These are phyloP conservation scores for Candida loeiensis DNA, from an alignment of 805 yeast genomes.

Conservation along the genomic window DNA sequence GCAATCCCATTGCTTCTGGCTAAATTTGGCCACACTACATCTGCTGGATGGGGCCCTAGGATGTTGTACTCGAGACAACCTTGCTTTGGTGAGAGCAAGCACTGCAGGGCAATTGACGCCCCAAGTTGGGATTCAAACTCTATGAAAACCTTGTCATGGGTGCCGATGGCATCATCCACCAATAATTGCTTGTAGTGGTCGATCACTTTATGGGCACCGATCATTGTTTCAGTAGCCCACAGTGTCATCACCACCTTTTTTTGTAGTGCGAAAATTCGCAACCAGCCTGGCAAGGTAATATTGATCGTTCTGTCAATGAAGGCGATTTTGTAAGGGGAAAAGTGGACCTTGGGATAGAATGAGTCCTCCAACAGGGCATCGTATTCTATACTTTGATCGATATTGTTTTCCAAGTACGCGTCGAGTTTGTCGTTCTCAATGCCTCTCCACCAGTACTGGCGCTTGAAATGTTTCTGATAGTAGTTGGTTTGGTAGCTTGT, in stretches of 20 bases:
- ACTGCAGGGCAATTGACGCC: slow-evolving; percentile 63
- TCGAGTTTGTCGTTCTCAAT: slow-evolving; percentile 3
- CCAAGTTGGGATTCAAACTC: slow-evolving; percentile 55
- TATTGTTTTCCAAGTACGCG: slow-evolving; percentile 1
- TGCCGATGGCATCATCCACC: slow-evolving; percentile 5
- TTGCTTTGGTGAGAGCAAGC: slow-evolving; percentile 43
- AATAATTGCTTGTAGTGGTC: slow-evolving; percentile 15
- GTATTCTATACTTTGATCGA: neutral
- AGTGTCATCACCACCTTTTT: slow-evolving; percentile 17
- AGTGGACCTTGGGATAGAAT: slow-evolving; percentile 35
- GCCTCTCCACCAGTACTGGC: neutral
- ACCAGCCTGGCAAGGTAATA: slow-evolving; percentile 27
- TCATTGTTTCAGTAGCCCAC: slow-evolving; percentile 28
- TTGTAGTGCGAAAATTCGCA: slow-evolving; percentile 23
- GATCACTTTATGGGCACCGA: slow-evolving; percentile 13
- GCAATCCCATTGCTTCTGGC: slow-evolving; percentile 34
- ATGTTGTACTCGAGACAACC: slow-evolving; percentile 43
- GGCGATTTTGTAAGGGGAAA: slow-evolving; percentile 19
- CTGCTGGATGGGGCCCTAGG: slow-evolving; percentile 59
- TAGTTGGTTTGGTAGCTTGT: slow-evolving; percentile 17
- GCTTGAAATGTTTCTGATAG: slow-evolving; percentile 31
- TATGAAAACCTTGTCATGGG: slow-evolving; percentile 51
- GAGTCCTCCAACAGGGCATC: slow-evolving; percentile 2
- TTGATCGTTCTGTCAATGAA: slow-evolving; percentile 17
- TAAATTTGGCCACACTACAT: slow-evolving; percentile 70